Percentiles rank a stretch among this genome's conserved stretches.
Evolutionary conservation across 2,329 filamentous ascomycete genomes (phyloP).

Genomic region (Verticillium zaregamsianum): DNA sequence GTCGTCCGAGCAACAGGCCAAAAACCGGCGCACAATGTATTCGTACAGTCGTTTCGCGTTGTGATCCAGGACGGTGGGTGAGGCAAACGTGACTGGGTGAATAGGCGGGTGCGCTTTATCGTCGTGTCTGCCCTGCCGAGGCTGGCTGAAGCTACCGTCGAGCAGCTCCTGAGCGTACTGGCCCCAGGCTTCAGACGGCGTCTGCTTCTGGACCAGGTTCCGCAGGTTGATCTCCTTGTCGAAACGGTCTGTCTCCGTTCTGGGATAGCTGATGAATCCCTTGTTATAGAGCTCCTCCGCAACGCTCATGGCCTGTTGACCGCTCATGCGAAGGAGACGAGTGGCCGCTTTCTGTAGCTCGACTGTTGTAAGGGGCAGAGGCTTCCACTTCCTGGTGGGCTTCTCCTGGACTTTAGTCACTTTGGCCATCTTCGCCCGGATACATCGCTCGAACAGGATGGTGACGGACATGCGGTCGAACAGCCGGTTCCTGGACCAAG

Average conservation of each 20-base stretch:
- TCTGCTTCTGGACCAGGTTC: conserved; percentile 78
- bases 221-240: conserved; percentile 83
- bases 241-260: conserved; percentile 96
- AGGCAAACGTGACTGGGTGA: conserved; percentile 85
- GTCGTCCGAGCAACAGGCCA: conserved; percentile 94
- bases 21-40: conserved; percentile 84
- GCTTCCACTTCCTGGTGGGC: conserved; percentile 90
- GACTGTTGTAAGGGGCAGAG: conserved; percentile 88
- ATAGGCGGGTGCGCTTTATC: conserved; percentile 98
- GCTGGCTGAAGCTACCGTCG: conserved; percentile 73
- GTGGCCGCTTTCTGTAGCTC: conserved; percentile 96
- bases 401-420: conserved; percentile 86
- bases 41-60: conserved; percentile 81
- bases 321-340: conserved; percentile 82
- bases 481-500: conserved; percentile 75
- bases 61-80: conserved; percentile 56
- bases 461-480: conserved; percentile 83
- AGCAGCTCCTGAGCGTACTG: conserved; percentile 71
- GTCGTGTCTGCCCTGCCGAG: conserved; percentile 80
- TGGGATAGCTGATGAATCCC: conserved; percentile 95
- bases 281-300: conserved; percentile 88
- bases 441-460: conserved; percentile 81
- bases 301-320: conserved; percentile 82
- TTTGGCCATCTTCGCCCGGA: conserved; percentile 69
- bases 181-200: conserved; percentile 73